Evolutionary conservation across 345 rosid species (phyloP), one percentile per base, ranked within the genome.

Genomic region (Acer campestre): DNA sequence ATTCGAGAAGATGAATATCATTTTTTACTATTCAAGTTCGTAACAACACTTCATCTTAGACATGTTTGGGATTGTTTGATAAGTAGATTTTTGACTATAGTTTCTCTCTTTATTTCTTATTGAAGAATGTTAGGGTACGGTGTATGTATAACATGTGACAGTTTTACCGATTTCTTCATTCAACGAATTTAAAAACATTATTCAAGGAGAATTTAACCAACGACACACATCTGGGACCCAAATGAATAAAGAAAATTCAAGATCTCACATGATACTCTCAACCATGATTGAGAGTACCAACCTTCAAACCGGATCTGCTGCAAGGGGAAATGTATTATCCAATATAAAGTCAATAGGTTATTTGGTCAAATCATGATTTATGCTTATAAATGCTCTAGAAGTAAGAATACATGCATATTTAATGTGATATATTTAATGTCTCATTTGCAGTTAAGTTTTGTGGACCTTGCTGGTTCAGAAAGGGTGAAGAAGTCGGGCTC

Each of bases 401-500:
- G 10, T 69, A 59, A 27, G 46, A 40, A 71, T 7, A 25, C 11
- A 3, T 31, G 23, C 42, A 16, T 29, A 23, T 67, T 42, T 1
- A 55, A 2, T 20, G 12, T 63, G 25, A 61, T 20, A 25, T 25
- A 25, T 25, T 25, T 25, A 25, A 25, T 25, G 27, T 25, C n/a
- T 73, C 11, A 55, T 81, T 59, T 86, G 88, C 92, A 93, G 99
- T 67, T 95, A 79, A 95, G 99, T 82, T 95, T 95, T 86, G 99
- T 93, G 62, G 99, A 95, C 77, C 98, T 95, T 78, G 98, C 98
- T 61, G 98, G 99, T 74, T 96, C 98, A 0, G 99, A 96, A 85
- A 91, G 98, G 77, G 85, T 95, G 17, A 95, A 95, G 80, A 95
- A 95, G 78, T 95, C 98, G 0, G 98, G 99, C n/a, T 95, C 98